Evolutionary conservation across 768 basidiomycete genomes (phyloP), one percentile per base, ranked within the genome.

Genomic region (Lactarius hatsudake): DNA sequence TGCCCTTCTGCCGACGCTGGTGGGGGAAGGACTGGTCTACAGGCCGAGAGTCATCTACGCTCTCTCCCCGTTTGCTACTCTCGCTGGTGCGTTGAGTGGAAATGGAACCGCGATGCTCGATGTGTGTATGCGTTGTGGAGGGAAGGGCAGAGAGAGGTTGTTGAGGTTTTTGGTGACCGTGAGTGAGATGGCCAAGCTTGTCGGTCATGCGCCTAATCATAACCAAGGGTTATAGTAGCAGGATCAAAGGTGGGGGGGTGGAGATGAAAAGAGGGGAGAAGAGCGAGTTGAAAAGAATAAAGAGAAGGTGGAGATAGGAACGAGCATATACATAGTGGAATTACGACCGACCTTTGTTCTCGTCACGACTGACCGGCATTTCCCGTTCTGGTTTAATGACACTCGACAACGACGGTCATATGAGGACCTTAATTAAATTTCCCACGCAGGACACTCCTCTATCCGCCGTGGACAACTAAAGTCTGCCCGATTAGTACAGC

Each of bases 401-500:
- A 61, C 51, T 59, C 10, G 63, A 58, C 32, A 42, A 48, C 30
- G 6, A 15, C 18, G 32, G 42, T 59, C 64, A 60, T 26, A 45
- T 64, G 63, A 64, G 9, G 18, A 3, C 26, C 51, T 53, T 53
- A 53, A 53, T 53, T 53, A 53, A 53, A 53, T 53, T 13, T 26
- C 51, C 13, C 51, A 53, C 51, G 51, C 23, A 5, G 5, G 23
- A 17, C 17, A 42, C 17, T 42, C 5, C 42, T 42, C 42, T 42
- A 42, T 42, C 38, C 38, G 38, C 38, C 38, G 23, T 65, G 64
- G 2, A 66, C 43, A 2, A 66, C 38, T 23, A 67, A 81, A 82
- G 94, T 89, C 78, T 95, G 91, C 1, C 87, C 87, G 20, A 86
- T 87, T 1, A 96, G 87, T 7, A 94, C 81, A 1, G 80, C 85